Percentiles rank a stretch among this genome's conserved stretches.
These are phyloP conservation scores for Blumeriella jaapii DNA, from an alignment of 2,329 filamentous ascomycete species.

Conservation along the genomic window DNA sequence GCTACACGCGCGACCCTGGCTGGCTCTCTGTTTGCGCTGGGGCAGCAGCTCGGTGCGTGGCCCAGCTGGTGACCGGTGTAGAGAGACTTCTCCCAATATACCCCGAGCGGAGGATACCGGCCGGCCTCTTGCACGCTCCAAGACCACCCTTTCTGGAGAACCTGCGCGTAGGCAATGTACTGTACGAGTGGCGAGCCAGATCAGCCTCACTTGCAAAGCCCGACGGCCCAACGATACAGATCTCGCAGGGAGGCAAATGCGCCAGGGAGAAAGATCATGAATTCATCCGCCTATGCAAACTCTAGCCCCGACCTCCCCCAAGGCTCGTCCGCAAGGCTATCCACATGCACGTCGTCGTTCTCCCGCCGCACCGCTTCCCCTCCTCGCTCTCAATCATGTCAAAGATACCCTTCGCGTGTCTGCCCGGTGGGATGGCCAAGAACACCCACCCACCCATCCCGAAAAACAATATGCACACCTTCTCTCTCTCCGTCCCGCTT, in stretches of 20 bases:
- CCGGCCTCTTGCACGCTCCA: not conserved
- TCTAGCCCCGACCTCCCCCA: conserved; percentile 4
- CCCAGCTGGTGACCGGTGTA: not conserved
- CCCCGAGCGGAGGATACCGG: not conserved
- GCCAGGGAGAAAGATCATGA: conserved; percentile 11
- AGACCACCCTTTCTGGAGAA: no score
- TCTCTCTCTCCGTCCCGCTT: conserved; percentile 3
- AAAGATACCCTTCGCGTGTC: conserved; percentile 24
- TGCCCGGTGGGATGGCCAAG: conserved; percentile 16
- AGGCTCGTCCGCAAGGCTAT: conserved; percentile 17
- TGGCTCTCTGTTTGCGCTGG: not conserved
- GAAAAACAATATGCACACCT: conserved; percentile 19
- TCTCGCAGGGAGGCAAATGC: not conserved
- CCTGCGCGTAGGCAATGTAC: no score
- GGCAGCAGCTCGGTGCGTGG: not conserved
- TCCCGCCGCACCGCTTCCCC: conserved; percentile 9
- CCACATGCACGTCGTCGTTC: no score
- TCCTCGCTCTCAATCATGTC: conserved; percentile 4
- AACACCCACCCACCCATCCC: conserved; percentile 8
- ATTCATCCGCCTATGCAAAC: conserved; percentile 24
- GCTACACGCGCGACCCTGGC: conserved; percentile 7
- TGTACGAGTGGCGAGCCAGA: no score
- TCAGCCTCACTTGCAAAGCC: no score
- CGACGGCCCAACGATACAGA: no score
- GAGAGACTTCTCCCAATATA: conserved; percentile 9